These are phyloP conservation scores for Hymenochaete sp. DNA, from an alignment of 1,284 basidiomycete species.

Conservation along the genomic window DNA sequence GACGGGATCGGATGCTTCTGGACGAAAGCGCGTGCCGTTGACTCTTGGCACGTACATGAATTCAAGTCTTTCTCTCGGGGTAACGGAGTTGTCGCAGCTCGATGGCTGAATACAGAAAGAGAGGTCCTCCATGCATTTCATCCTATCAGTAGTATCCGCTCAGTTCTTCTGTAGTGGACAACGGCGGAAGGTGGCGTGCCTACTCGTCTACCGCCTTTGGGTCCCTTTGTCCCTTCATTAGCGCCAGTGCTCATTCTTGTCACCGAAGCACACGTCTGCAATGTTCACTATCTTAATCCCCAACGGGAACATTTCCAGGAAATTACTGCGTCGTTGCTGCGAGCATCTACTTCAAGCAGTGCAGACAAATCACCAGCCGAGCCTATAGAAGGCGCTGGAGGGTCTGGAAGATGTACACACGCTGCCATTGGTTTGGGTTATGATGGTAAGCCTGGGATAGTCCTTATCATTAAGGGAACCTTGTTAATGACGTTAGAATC, in stretches of 20 bases:
- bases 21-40: slow-evolving; percentile 45
- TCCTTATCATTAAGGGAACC: not conserved
- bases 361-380: slow-evolving; percentile 17
- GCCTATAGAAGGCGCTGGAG: slow-evolving; percentile 33
- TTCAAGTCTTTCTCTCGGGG: slow-evolving; percentile 44
- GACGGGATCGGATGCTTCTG: slow-evolving; percentile 60
- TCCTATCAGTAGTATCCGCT: not conserved
- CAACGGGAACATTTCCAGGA: slow-evolving; percentile 20
- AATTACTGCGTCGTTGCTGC: slow-evolving; percentile 12
- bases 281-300: slow-evolving; percentile 23
- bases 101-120: slow-evolving; percentile 52
- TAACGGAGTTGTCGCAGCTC: slow-evolving; percentile 49
- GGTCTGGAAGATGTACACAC: slow-evolving; percentile 41
- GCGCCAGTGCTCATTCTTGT: slow-evolving; percentile 27
- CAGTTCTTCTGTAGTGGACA: slow-evolving; percentile 24
- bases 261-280: slow-evolving; percentile 26
- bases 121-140: slow-evolving; percentile 35
- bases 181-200: slow-evolving; percentile 25
- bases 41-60: slow-evolving; percentile 54
- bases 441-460: slow-evolving; percentile 37
- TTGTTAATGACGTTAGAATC: slow-evolving; percentile 34
- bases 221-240: slow-evolving; percentile 22
- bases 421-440: slow-evolving; percentile 60
- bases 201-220: slow-evolving; percentile 26
- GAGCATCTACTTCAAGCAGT: slow-evolving; percentile 7